Evolutionary conservation across 345 rosid species (phyloP), one percentile per base, ranked within the genome.

Genomic region (Theobroma cacao): DNA sequence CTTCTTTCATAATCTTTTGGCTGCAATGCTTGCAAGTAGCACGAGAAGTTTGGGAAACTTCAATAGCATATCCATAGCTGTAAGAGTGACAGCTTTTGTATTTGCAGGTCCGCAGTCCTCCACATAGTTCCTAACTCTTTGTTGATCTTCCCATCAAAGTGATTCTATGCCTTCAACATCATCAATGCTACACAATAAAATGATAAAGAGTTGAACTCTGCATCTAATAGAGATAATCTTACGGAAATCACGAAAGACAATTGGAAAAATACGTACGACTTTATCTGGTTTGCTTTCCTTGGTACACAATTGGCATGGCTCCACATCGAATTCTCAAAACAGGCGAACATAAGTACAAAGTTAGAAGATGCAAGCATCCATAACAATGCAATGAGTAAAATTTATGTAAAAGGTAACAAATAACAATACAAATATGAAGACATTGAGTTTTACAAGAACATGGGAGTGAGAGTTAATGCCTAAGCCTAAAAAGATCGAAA

Each of bases 141-240:
- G 91, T 79, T 95, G 98, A 86, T 95, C 98, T 80, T 95, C 98
- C 98, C 98, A 95, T 33, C 98, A 91, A 77, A 95, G 94, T 24
- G 90, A 82, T 81, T 95, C 98, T 77, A 89, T 38, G 61, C 97
- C 95, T 82, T 95, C 98, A 77, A 95, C 94, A 85, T 95, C 98
- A 85, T 93, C 95, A 80, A 83, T 70, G n/a, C 98, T 95, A 83
- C 24, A 75, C 30, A 80, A 20, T 58, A 78, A 7, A 74, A 53
- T 41, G 31, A 34, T 22, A 68, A 73, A 26, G 24, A n/a, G 26
- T 81, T 43, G 65, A 72, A 45, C 28, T 77, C 52, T 12, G 17
- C 56, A 38, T 31, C 48, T 47, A 14, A 71, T 33, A 28, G 28
- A 56, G 48, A 38, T 65, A 33, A 73, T 6, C 33, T 50, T 26